phyloP scores from a whole-genome alignment of 257 asterid species.

The Solanum bukasovii region DNA sequence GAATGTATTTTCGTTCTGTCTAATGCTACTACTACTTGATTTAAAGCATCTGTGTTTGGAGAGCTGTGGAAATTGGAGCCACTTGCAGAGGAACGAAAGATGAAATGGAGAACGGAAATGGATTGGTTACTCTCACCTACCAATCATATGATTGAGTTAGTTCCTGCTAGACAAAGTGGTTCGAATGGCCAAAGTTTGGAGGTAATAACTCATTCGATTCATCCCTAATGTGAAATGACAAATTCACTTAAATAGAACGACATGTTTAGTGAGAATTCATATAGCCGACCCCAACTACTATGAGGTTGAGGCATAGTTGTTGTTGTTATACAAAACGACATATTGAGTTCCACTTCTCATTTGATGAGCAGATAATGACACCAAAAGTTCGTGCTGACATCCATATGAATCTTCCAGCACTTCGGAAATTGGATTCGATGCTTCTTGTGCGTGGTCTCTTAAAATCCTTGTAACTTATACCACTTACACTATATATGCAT shows the following conservation, averaged over 20 bases:
- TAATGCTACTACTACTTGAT: background rate
- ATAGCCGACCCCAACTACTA: background rate
- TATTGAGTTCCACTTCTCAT: background rate
- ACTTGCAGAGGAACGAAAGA: constrained; percentile 57
- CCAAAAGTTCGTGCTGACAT: constrained; percentile 82
- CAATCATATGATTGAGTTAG: constrained; percentile 78
- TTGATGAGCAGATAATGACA: constrained; percentile 65
- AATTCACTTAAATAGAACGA: background rate
- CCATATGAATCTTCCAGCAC: constrained; percentile 88
- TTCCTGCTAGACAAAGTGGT: constrained; percentile 70
- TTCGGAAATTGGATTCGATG: constrained; percentile 80
- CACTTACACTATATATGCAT: background rate
- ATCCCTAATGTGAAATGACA: background rate
- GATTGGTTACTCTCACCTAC: constrained; percentile 93
- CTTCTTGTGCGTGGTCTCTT: constrained; percentile 67
- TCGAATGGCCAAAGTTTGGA: constrained; percentile 60
- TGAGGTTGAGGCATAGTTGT: background rate
- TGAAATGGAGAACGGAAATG: constrained; percentile 74
- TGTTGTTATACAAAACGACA: background rate
- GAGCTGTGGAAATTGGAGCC: constrained; percentile 99
- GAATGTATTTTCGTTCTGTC: background rate
- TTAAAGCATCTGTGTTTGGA: constrained; percentile 78
- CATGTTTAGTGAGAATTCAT: background rate
- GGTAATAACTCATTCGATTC: constrained; percentile 17
- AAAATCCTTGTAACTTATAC: background rate